Conservation (phyloP, 164 flowering plant genomes). For the Nelumbo lutea region DNA sequence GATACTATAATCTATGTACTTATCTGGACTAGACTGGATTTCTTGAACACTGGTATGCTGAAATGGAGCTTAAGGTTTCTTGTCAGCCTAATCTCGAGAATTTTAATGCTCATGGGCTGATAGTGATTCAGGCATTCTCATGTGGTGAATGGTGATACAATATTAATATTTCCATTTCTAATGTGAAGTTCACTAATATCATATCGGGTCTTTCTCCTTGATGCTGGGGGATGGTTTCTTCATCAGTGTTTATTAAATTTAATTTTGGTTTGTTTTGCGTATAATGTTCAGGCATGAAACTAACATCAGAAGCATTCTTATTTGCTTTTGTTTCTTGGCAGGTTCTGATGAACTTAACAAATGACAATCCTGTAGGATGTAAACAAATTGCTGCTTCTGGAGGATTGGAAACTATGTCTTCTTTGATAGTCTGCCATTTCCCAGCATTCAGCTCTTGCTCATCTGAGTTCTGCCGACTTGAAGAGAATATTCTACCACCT, state of each 20-base stretch:
- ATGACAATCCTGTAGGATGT: slow-evolving; percentile 90
- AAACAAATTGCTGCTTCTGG: slow-evolving; percentile 83
- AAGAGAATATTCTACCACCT: slow-evolving; percentile 17
- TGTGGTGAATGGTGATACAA: neutral
- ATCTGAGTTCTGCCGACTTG: slow-evolving; percentile 17
- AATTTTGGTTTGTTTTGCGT: neutral
- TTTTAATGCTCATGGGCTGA: no score
- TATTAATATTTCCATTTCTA: neutral
- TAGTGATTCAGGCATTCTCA: no score
- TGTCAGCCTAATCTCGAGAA: neutral
- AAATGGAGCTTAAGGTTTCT: no score
- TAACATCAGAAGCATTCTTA: neutral
- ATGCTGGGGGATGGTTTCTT: neutral
- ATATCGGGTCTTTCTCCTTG: neutral
- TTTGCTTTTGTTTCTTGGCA: slow-evolving; percentile 28
- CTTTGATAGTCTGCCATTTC: slow-evolving; percentile 74
- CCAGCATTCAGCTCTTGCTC: slow-evolving; percentile 52
- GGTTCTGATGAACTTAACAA: slow-evolving; percentile 96
- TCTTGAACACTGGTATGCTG: no score
- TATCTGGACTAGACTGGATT: neutral
- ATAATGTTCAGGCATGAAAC: slow-evolving; percentile 1
- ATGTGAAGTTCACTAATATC: neutral
- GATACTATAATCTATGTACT: neutral
- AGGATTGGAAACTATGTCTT: slow-evolving; percentile 74
- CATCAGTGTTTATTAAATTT: neutral